Percentiles rank a stretch among this genome's conserved stretches.
Conservation (phyloP, 2,329 filamentous ascomycete species). For the Alternaria ventricosa region DNA sequence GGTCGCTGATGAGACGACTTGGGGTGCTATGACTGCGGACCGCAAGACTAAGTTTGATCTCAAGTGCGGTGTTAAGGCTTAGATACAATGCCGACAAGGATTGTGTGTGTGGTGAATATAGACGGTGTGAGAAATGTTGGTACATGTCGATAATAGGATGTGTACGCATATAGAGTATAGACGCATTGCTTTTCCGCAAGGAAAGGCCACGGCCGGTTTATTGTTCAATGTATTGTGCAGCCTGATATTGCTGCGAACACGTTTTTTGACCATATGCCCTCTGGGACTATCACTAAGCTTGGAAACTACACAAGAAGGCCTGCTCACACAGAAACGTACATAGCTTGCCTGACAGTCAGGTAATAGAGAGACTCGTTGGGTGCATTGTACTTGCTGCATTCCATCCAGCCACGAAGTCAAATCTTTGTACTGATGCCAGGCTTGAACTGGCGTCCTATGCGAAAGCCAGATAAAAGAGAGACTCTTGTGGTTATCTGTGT, state of each 20-base stretch:
- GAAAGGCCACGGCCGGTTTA: background rate
- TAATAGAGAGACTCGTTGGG: background rate
- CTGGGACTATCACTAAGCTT: fast-evolving
- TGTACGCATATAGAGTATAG: background rate
- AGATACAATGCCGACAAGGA: too few species aligned
- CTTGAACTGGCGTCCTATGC: background rate
- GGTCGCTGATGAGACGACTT: constrained; percentile 68
- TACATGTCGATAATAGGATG: background rate
- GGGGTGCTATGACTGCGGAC: constrained; percentile 70
- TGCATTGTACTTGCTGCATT: background rate
- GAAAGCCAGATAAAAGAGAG: background rate
- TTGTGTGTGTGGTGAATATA: background rate
- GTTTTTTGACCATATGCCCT: fast-evolving
- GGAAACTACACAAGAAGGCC: background rate
- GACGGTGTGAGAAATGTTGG: background rate
- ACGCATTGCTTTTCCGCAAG: background rate
- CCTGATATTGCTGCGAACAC: background rate
- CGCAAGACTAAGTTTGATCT: constrained; percentile 64
- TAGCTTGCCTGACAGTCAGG: background rate
- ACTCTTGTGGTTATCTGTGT: background rate
- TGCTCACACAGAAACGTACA: background rate
- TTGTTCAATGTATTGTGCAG: background rate
- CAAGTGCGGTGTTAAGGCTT: constrained; percentile 49
- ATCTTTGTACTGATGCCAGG: background rate
- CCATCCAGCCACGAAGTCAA: background rate